Percentiles rank a stretch among this genome's conserved stretches.
These are phyloP conservation scores for Solanum okadae DNA, from an alignment of 257 asterid species.

Conservation along the genomic window DNA sequence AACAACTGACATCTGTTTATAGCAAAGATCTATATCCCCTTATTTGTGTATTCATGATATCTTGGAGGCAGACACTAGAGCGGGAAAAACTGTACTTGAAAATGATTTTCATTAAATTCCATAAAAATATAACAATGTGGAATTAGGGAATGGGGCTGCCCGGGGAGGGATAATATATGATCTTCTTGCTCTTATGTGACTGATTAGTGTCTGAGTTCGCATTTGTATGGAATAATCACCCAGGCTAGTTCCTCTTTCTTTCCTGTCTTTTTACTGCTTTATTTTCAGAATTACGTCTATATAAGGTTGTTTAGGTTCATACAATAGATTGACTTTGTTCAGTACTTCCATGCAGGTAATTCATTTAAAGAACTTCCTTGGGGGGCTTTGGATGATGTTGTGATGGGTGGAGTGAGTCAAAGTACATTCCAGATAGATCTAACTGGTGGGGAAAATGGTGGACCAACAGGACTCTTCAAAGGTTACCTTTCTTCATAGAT, in stretches of 20 bases:
- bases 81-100: not conserved
- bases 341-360: conserved; percentile 32
- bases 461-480: conserved; percentile 79
- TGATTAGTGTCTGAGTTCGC: not conserved
- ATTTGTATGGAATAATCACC: not conserved
- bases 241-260: not conserved
- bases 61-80: not conserved
- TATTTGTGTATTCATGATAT: not conserved
- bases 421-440: conserved; percentile 68
- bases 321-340: not conserved
- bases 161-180: not conserved
- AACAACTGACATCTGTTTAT: not conserved
- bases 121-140: not conserved
- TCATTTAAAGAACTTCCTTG: conserved; percentile 64
- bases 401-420: conserved; percentile 99
- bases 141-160: not conserved
- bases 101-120: not conserved
- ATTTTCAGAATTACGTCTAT: not conserved
- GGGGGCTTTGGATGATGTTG: conserved; percentile 98
- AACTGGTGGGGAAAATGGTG: conserved; percentile 66
- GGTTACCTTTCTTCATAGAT: conserved; percentile 34
- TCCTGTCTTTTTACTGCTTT: not conserved
- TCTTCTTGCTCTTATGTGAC: not conserved
- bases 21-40: not conserved
- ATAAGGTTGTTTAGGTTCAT: not conserved